A percentile compares a stretch with the other conserved stretches of the same genome.
phyloP scores from a whole-genome alignment of 306 rosid species.

The Castanopsis chinensis region DNA sequence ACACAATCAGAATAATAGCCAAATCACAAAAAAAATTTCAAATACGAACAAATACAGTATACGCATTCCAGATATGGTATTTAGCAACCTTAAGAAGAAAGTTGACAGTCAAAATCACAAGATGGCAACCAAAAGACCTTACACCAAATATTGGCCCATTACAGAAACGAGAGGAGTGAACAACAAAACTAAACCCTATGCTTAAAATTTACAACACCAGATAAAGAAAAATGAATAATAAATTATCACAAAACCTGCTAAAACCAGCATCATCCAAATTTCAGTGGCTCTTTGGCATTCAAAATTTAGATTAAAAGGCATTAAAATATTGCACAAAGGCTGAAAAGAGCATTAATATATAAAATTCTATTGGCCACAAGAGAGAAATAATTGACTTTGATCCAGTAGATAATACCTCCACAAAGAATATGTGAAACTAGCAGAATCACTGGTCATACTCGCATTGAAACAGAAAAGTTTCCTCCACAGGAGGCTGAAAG shows the following conservation, averaged over 20 bases:
- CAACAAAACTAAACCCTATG: neutral
- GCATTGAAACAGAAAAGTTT: neutral
- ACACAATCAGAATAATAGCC: neutral
- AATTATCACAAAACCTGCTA: neutral
- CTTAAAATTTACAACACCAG: neutral
- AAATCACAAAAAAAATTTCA: neutral
- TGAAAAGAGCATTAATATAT: neutral
- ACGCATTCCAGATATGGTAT: neutral
- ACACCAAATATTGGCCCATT: neutral
- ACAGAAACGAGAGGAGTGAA: neutral
- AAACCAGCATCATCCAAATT: neutral
- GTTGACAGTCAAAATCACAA: neutral
- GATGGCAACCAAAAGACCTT: neutral
- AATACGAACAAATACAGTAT: neutral
- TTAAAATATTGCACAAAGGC: neutral
- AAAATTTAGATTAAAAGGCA: neutral
- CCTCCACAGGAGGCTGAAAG: neutral
- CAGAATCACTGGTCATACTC: neutral
- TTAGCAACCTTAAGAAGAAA: neutral
- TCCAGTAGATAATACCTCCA: neutral
- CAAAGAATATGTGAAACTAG: neutral
- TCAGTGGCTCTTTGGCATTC: neutral
- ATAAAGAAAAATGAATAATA: neutral
- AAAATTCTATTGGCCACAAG: neutral
- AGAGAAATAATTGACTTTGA: neutral